Base-by-base conservation (phyloP, 2,329 filamentous ascomycete genomes). In the Drechslerella dactyloides region DNA sequence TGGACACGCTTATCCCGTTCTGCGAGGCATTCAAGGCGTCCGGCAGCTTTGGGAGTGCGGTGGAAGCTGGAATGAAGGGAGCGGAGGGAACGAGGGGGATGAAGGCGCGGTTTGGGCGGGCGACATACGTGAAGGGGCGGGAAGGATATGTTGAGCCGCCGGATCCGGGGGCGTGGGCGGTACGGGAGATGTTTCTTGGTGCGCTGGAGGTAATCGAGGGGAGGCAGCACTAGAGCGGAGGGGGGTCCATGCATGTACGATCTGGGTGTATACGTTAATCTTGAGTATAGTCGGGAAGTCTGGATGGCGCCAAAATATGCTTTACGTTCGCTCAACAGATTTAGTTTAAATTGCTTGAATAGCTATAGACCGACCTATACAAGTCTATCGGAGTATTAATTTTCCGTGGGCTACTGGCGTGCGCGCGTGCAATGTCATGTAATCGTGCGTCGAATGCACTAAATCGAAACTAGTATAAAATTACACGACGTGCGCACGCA, bases 1-100 rank as follows among this genome's bases (percentile, higher is more conserved):
- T 97, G 35, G 94, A 99, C 80, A 92, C 93, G 1, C 82, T 99
- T 55, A 86, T 90, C 73, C 94, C 94, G 1, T 99, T 97, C 78
- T 88, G 96, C 57, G 85, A 91, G 48, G 85, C 84, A 1, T 84
- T 97, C 1, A 83, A 81, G 5, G 80, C 84, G 77, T 52, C 51
- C 8, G 86, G 85, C 13, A 85, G 90, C 78, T 79, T 94, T 19
- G 84, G 86, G 74, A 83, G 87, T 78, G 93, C 94, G 6, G 91
- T 91, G 0, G 83, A 86, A 76, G 91, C 90, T 1, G 89, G 92
- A 0, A 85, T 85, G 74, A 83, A 87, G 52, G 94, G 89, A 0
- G 89, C 93, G 2, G 89, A 93, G 74, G 86, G 86, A 30, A 97
- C 94, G 19, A 96, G 93, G 82, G 90, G 89, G 23, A 97, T 99